Conservation (phyloP, 805 yeast species). For the Huiozyma sinensis region DNA sequence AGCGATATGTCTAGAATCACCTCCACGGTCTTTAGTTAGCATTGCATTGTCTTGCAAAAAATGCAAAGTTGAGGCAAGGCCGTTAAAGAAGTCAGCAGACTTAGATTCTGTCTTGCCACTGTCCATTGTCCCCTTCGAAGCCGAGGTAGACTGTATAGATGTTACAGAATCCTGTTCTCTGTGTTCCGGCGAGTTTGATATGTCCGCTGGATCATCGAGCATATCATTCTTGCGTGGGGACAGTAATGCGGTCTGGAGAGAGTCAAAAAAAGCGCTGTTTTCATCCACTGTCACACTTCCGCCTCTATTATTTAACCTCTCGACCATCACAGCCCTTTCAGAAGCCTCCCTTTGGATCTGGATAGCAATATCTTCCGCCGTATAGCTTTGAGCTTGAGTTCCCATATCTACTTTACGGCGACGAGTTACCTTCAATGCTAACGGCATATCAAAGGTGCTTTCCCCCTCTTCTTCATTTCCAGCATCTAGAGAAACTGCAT, state of each 20-base stretch:
- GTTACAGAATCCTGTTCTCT: conserved; percentile 1
- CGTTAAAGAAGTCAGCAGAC: conserved; percentile 15
- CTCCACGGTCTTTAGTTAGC: conserved; percentile 7
- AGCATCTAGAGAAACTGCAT: conserved; percentile 26
- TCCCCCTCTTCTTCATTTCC: conserved; percentile 15
- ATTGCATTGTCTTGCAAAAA: conserved; percentile 14
- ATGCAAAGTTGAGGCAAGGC: conserved; percentile 22
- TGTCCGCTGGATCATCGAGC: neutral
- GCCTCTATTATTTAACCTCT: neutral
- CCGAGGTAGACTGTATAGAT: too few relatives aligned
- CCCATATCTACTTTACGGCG: too few relatives aligned
- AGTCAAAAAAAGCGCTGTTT: conserved; percentile 25
- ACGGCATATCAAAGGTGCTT: neutral
- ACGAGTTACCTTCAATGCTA: neutral
- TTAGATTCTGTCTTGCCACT: neutral
- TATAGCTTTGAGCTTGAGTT: too few relatives aligned
- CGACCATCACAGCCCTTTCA: conserved; percentile 15
- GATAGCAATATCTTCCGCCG: neutral
- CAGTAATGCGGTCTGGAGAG: conserved; percentile 6
- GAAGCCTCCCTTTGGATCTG: conserved; percentile 28
- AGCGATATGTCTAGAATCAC: conserved; percentile 4
- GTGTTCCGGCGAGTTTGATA: neutral
- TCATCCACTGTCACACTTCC: conserved; percentile 28
- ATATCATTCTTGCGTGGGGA: neutral
- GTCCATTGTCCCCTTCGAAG: too few relatives aligned